These are phyloP conservation scores for Aquilaria malaccensis DNA, from an alignment of 345 rosid species.

Conservation along the genomic window DNA sequence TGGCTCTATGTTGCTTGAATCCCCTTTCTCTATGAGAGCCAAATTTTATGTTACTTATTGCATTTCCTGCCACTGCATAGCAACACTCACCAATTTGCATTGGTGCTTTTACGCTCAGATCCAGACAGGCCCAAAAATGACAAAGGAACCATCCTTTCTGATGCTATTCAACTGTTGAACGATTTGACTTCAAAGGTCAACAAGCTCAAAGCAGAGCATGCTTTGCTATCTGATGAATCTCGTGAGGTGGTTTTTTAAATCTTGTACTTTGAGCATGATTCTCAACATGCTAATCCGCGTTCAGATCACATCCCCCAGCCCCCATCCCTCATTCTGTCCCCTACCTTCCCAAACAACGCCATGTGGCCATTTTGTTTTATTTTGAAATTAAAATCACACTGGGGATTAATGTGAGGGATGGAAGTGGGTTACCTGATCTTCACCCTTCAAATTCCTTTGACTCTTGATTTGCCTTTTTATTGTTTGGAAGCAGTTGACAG, in stretches of 20 bases:
- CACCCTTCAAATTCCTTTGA: no score
- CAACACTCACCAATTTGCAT: not conserved
- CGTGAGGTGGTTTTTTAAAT: conserved; percentile 47
- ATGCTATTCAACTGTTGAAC: conserved; percentile 74
- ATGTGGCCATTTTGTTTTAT: no score
- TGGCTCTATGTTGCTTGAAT: not conserved
- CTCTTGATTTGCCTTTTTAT: not conserved
- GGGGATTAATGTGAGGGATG: no score
- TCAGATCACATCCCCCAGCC: no score
- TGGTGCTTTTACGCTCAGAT: conserved; percentile 35
- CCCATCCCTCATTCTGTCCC: no score
- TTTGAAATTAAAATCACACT: no score
- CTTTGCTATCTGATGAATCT: conserved; percentile 67
- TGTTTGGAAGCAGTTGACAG: conserved; percentile 44
- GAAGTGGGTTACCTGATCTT: no score
- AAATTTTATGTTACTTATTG: not conserved
- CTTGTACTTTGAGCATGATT: not conserved
- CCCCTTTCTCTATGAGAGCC: not conserved
- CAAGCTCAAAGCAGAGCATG: conserved; percentile 67
- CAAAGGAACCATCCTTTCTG: conserved; percentile 73
- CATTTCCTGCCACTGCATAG: not conserved
- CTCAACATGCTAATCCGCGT: not conserved
- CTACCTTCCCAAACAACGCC: no score
- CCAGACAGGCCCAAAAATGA: conserved; percentile 90
- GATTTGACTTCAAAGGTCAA: conserved; percentile 73